Evolutionary conservation across 495 filamentous ascomycete species (phyloP).

Genomic region (Halenospora varia): DNA sequence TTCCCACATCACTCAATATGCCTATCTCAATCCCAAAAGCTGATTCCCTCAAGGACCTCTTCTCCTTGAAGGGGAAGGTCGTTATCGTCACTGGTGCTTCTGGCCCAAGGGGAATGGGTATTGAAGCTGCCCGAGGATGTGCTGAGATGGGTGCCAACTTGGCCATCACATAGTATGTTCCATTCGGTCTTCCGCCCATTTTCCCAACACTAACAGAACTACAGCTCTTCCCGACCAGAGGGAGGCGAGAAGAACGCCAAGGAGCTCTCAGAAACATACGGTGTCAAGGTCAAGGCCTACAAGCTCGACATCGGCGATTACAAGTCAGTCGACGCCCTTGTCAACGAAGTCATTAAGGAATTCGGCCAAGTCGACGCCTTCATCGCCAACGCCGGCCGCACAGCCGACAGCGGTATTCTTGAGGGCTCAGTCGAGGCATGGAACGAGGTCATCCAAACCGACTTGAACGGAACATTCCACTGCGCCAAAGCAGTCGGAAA

Average conservation of each 20-base stretch:
- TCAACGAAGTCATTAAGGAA: constrained; percentile 50
- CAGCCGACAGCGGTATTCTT: constrained; percentile 57
- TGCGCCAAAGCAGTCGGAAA: constrained; percentile 63
- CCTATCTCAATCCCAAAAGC: constrained; percentile 55
- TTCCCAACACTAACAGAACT: no score
- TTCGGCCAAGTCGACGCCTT: constrained; percentile 65
- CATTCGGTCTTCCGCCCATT: no score
- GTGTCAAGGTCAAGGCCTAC: constrained; percentile 65
- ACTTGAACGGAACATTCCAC: constrained; percentile 62
- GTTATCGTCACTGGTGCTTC: constrained; percentile 70
- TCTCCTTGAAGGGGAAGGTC: constrained; percentile 71
- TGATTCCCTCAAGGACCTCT: constrained; percentile 56
- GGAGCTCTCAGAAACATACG: constrained; percentile 53
- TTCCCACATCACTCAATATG: constrained; percentile 28
- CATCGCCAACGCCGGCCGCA: constrained; percentile 66
- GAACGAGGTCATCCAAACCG: constrained; percentile 64
- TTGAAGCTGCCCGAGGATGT: constrained; percentile 67
- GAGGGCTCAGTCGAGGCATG: constrained; percentile 62
- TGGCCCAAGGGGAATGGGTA: constrained; percentile 65
- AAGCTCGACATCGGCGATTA: constrained; percentile 52
- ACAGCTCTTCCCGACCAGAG: constrained; percentile 51
- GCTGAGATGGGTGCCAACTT: constrained; percentile 71
- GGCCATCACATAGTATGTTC: constrained; percentile 68
- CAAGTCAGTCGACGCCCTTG: constrained; percentile 45
- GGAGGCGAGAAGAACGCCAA: constrained; percentile 63